Conservation (phyloP, 2,329 filamentous ascomycete species). For the Phaeosphaeriaceae sp. region DNA sequence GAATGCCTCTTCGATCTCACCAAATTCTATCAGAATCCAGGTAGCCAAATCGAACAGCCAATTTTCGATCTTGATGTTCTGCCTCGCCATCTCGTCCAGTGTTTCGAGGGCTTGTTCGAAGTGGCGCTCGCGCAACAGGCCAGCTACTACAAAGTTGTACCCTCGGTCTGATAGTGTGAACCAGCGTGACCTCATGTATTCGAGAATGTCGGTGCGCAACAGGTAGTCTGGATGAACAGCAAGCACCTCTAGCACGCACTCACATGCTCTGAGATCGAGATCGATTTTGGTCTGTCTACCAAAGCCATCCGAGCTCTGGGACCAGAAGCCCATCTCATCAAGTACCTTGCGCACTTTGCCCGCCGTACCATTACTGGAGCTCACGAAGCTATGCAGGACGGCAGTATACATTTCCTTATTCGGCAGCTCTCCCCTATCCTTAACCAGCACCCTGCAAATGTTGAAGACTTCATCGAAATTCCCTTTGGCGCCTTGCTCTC, state of each 20-base stretch:
- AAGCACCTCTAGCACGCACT: conserved; percentile 74
- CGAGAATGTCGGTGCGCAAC: conserved; percentile 72
- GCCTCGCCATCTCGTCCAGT: conserved; percentile 69
- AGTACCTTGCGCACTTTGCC: conserved; percentile 68
- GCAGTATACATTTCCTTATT: conserved; percentile 72
- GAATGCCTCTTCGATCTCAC: conserved; percentile 79
- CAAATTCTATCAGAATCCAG: conserved; percentile 72
- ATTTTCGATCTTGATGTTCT: conserved; percentile 61
- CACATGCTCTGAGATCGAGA: conserved; percentile 71
- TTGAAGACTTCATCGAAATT: conserved; percentile 34
- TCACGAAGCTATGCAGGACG: conserved; percentile 74
- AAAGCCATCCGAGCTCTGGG: not conserved
- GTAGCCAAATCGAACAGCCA: conserved; percentile 85
- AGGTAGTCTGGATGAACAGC: conserved; percentile 86
- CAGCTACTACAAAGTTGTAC: conserved; percentile 71
- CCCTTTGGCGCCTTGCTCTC: conserved; percentile 33
- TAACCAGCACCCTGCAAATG: conserved; percentile 66
- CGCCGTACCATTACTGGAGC: conserved; percentile 69
- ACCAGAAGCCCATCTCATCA: conserved; percentile 67
- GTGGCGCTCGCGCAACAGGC: conserved; percentile 79
- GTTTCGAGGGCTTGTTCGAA: conserved; percentile 79
- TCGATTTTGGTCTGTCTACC: conserved; percentile 60
- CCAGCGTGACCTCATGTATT: conserved; percentile 78
- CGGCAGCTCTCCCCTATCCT: conserved; percentile 60
- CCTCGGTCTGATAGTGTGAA: conserved; percentile 66